phyloP scores from a whole-genome alignment of 2,329 filamentous ascomycete genomes.

The Arthroderma sp. region DNA sequence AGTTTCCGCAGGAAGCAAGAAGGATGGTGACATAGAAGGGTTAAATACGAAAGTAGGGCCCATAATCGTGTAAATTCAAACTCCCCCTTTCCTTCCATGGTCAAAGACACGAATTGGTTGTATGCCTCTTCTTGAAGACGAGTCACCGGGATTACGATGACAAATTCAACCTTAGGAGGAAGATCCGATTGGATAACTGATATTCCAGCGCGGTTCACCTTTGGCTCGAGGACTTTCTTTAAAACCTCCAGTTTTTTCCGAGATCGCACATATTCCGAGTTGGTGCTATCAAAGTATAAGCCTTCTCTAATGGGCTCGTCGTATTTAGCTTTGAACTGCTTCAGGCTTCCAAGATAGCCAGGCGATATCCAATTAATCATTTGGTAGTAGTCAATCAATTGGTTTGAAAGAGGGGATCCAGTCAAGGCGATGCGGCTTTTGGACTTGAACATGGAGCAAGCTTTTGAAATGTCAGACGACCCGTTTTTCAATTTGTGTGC shows the following conservation, averaged over 20 bases:
- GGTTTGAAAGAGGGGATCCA: constrained; percentile 75
- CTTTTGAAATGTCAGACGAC: constrained; percentile 39
- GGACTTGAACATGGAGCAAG: constrained; percentile 51
- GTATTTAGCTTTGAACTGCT: constrained; percentile 60
- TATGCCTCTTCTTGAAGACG: constrained; percentile 54
- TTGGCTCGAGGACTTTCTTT: constrained; percentile 60
- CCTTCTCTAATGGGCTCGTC: constrained; percentile 61
- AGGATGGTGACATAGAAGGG: constrained; percentile 49
- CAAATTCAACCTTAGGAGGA: constrained; percentile 67
- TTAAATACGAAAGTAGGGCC: constrained; percentile 43
- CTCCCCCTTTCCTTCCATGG: constrained; percentile 21
- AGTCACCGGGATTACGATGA: constrained; percentile 62
- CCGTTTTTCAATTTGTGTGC: constrained; percentile 68
- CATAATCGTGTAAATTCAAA: constrained; percentile 38
- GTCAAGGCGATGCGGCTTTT: constrained; percentile 69
- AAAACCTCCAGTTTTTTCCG: constrained; percentile 58
- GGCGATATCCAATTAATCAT: constrained; percentile 83
- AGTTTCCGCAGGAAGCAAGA: constrained; percentile 41
- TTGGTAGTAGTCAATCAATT: constrained; percentile 69
- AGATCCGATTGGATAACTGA: constrained; percentile 54
- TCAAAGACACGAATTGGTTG: constrained; percentile 35
- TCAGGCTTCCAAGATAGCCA: constrained; percentile 56
- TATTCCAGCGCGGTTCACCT: constrained; percentile 65
- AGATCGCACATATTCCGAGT: constrained; percentile 44
- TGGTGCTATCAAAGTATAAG: constrained; percentile 52